Conservation (phyloP, 805 yeast species). For the Candida coquimbonensis region DNA sequence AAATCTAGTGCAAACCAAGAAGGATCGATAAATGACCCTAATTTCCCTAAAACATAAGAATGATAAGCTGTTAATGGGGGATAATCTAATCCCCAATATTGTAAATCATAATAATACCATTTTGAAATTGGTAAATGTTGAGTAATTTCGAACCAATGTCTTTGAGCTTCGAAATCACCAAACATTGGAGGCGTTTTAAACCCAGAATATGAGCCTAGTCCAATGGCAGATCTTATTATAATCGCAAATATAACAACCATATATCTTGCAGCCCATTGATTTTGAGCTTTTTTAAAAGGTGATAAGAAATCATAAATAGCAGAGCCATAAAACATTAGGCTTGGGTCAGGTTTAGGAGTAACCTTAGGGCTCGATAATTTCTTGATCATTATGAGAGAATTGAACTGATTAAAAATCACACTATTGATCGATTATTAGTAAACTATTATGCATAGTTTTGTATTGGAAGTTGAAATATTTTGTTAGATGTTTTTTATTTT, state of each 20-base stretch:
- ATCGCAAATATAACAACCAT: constrained; percentile 66
- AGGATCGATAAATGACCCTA: constrained; percentile 59
- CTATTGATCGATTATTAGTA: not conserved
- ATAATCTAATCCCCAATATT: constrained; percentile 95
- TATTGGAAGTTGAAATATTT: too few species aligned
- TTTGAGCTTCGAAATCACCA: constrained; percentile 97
- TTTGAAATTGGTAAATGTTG: constrained; percentile 58
- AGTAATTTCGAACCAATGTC: constrained; percentile 97
- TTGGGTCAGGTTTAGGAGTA: constrained; percentile 7
- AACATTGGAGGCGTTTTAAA: constrained; percentile 61
- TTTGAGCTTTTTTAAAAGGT: constrained; percentile 72
- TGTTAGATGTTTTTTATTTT: too few species aligned
- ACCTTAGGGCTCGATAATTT: not conserved
- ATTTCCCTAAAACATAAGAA: constrained; percentile 67
- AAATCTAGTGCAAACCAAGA: constrained; percentile 68
- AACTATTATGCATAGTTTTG: too few species aligned
- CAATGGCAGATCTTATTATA: constrained; percentile 76
- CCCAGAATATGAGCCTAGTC: constrained; percentile 87
- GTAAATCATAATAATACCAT: constrained; percentile 88
- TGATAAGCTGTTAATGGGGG: constrained; percentile 97
- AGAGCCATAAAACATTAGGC: constrained; percentile 38
- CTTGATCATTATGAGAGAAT: not conserved
- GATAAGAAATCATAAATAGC: constrained; percentile 75
- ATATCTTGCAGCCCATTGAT: constrained; percentile 87
- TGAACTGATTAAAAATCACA: not conserved